Percentiles rank a stretch among this genome's conserved stretches.
phyloP scores from a whole-genome alignment of 306 rosid species.

The Quercus alba region DNA sequence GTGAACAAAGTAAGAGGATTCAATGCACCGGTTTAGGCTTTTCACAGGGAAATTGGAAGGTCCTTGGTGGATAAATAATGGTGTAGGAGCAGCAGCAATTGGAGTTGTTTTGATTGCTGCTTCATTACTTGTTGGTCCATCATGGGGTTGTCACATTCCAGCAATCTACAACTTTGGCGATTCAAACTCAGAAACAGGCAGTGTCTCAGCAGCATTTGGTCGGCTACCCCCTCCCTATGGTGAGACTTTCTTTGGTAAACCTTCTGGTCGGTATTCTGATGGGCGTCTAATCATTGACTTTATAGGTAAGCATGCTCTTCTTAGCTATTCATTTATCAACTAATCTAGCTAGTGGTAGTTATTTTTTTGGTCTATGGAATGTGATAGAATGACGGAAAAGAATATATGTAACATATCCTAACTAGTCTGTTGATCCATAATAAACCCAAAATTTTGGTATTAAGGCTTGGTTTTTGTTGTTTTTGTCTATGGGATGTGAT shows the following conservation, averaged over 20 bases:
- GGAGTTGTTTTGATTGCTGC: slow-evolving; percentile 21
- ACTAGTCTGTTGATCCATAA: no score
- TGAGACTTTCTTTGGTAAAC: slow-evolving; percentile 12
- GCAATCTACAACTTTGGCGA: slow-evolving; percentile 31
- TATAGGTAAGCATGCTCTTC: slow-evolving; percentile 6
- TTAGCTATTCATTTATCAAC: not conserved
- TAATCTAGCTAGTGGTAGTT: not conserved
- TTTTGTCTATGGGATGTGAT: no score
- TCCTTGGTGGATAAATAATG: not conserved
- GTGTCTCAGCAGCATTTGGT: slow-evolving; percentile 15
- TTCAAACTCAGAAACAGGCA: slow-evolving; percentile 29
- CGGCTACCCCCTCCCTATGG: slow-evolving; percentile 18
- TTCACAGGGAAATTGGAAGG: not conserved
- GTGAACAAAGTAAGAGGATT: not conserved
- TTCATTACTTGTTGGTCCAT: not conserved
- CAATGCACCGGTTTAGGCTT: not conserved
- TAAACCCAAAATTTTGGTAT: no score
- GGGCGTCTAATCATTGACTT: slow-evolving; percentile 25
- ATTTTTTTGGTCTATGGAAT: no score
- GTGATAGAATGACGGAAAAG: no score
- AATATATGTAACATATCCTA: no score
- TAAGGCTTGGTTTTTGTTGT: no score
- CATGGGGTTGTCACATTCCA: slow-evolving; percentile 17
- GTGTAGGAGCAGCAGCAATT: slow-evolving; percentile 7
- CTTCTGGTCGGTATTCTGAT: slow-evolving; percentile 19